These are phyloP conservation scores for Harrya chromipes DNA, from an alignment of 768 basidiomycete species.

Conservation along the genomic window DNA sequence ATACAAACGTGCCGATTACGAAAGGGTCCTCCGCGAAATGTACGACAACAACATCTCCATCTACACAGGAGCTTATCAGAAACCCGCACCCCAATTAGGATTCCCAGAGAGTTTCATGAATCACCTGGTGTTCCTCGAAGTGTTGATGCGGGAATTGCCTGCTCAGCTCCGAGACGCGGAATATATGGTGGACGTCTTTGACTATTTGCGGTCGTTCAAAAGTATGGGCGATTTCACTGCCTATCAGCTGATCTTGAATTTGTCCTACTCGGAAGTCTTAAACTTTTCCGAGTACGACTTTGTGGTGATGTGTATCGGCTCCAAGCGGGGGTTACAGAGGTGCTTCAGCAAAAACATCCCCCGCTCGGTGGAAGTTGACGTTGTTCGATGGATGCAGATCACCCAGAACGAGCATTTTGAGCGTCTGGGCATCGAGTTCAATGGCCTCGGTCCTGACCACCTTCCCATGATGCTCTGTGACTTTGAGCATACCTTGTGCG, in stretches of 20 bases:
- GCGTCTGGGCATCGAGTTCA: constrained; percentile 52
- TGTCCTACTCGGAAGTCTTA: constrained; percentile 55
- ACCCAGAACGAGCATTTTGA: constrained; percentile 60
- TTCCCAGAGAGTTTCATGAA: constrained; percentile 48
- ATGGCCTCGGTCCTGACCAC: constrained; percentile 45
- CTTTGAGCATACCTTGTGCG: constrained; percentile 77
- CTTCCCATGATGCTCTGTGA: constrained; percentile 64
- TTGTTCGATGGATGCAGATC: constrained; percentile 62
- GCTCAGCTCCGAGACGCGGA: constrained; percentile 44
- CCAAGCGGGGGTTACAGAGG: constrained; percentile 61
- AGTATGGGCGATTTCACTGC: constrained; percentile 74
- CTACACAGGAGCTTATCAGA: constrained; percentile 72
- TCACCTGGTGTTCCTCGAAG: constrained; percentile 60
- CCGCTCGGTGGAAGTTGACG: constrained; percentile 47
- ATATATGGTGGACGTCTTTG: constrained; percentile 62
- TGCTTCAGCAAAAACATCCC: constrained; percentile 53
- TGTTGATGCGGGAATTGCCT: constrained; percentile 58
- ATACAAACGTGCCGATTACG: constrained; percentile 54
- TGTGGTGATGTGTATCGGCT: constrained; percentile 66
- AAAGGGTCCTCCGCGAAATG: constrained; percentile 45
- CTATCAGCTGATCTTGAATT: constrained; percentile 62
- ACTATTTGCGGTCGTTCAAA: constrained; percentile 55
- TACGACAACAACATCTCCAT: constrained; percentile 40
- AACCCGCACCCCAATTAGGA: constrained; percentile 61
- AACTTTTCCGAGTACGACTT: constrained; percentile 69